Percentiles rank a stretch among this genome's conserved stretches.
These are phyloP conservation scores for Fusarium palustre DNA, from an alignment of 2,329 filamentous ascomycete genomes.

Conservation along the genomic window DNA sequence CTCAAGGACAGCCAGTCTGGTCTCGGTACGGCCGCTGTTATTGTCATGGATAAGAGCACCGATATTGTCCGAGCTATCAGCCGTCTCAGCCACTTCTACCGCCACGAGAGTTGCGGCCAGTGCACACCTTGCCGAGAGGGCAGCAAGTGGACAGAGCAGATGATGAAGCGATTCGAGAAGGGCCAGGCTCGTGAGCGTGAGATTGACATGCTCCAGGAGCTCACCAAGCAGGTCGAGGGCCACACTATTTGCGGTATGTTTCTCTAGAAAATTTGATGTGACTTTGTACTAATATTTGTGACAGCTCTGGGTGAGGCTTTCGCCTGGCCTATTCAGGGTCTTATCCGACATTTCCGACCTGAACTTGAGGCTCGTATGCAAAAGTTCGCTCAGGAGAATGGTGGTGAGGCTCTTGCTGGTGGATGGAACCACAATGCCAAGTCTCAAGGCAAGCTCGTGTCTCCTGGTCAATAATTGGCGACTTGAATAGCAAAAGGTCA, in stretches of 20 bases:
- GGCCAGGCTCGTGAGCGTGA: conserved; percentile 89
- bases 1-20: conserved; percentile 98
- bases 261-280: neutral
- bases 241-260: conserved; percentile 94
- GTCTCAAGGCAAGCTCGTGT: conserved; percentile 84
- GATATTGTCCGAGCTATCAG: conserved; percentile 96
- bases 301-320: conserved; percentile 94
- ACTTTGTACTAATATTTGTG: conserved; percentile 48
- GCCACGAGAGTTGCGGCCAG: conserved; percentile 97
- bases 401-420: conserved; percentile 82
- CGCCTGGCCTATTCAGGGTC: conserved; percentile 96
- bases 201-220: conserved; percentile 99
- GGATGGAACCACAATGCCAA: conserved; percentile 84
- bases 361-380: conserved; percentile 93
- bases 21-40: conserved; percentile 96
- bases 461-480: conserved; percentile 83
- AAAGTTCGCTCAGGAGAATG: conserved; percentile 78
- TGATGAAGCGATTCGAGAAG: conserved; percentile 96
- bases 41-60: conserved; percentile 98
- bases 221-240: conserved; percentile 99
- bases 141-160: conserved; percentile 99
- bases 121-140: conserved; percentile 99
- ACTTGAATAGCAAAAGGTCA: conserved; percentile 29
- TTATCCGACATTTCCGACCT: conserved; percentile 97
- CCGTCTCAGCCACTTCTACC: conserved; percentile 95